phyloP scores from a whole-genome alignment of 73 alveolate species.

The Paramecium tetraurelia region DNA sequence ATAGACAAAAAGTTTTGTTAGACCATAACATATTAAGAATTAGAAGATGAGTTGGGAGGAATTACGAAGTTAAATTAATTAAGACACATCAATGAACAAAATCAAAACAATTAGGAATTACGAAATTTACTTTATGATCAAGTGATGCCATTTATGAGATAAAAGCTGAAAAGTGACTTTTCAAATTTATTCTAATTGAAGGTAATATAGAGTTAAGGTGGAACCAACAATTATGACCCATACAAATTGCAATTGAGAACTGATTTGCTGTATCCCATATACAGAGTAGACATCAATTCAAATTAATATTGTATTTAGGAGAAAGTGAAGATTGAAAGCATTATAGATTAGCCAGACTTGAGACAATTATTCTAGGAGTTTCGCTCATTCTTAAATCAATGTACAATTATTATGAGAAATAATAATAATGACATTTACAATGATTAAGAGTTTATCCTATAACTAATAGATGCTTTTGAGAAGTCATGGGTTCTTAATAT shows the following conservation, averaged over 20 bases:
- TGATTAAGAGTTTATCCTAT: not conserved
- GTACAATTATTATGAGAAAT: not conserved
- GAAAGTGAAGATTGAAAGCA: not conserved
- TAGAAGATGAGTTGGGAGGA: not conserved
- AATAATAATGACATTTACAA: not conserved
- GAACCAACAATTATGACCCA: not conserved
- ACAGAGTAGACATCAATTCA: not conserved
- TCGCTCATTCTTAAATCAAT: not conserved
- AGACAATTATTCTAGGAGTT: not conserved
- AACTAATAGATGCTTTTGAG: not conserved
- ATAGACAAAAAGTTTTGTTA: not conserved
- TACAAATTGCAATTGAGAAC: not conserved
- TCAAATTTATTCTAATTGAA: not conserved
- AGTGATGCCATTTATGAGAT: not conserved
- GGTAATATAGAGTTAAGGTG: not conserved
- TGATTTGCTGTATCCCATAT: not conserved
- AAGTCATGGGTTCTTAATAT: not conserved
- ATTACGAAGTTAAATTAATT: not conserved
- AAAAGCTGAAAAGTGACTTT: not conserved
- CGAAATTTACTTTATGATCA: not conserved
- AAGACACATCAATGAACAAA: not conserved
- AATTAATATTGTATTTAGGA: not conserved
- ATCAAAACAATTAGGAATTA: not conserved
- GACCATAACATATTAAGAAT: not conserved
- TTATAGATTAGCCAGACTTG: not conserved